Percentiles rank a stretch among this genome's conserved stretches.
Conservation (phyloP, 805 yeast species). For the Cyberlindnera xishuangbannaensis region DNA sequence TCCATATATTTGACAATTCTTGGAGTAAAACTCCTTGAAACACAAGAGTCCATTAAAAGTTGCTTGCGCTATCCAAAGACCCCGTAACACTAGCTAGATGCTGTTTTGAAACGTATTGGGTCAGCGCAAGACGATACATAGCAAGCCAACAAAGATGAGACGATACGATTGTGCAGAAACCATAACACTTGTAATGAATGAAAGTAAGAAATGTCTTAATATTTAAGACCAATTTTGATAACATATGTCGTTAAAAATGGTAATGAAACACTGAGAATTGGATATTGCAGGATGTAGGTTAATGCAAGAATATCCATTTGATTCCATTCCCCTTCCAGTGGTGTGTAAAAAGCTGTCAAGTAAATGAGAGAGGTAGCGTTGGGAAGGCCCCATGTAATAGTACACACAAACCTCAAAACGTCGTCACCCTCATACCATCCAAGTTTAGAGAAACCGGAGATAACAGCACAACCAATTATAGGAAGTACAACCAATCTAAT, state of each 20-base stretch:
- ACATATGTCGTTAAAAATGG: conserved; percentile 18
- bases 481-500: conserved; percentile 70
- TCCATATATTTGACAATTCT: no score
- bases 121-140: no score
- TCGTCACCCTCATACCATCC: conserved; percentile 55
- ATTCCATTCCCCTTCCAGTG: conserved; percentile 26
- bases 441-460: conserved; percentile 53
- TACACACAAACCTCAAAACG: conserved; percentile 71
- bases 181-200: no score
- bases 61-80: no score
- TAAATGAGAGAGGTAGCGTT: conserved; percentile 87
- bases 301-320: conserved; percentile 3
- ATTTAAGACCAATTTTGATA: conserved; percentile 6
- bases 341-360: conserved; percentile 81
- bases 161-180: no score
- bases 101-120: no score
- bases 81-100: no score
- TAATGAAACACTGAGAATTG: conserved; percentile 17
- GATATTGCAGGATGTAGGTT: conserved; percentile 16
- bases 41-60: no score
- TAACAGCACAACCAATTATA: conserved; percentile 65
- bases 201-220: background rate
- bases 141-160: no score
- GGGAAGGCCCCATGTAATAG: conserved; percentile 75
- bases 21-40: no score